These are phyloP conservation scores for Aspergillus sclerotiicarbonarius DNA, from an alignment of 495 filamentous ascomycete species.

Conservation along the genomic window DNA sequence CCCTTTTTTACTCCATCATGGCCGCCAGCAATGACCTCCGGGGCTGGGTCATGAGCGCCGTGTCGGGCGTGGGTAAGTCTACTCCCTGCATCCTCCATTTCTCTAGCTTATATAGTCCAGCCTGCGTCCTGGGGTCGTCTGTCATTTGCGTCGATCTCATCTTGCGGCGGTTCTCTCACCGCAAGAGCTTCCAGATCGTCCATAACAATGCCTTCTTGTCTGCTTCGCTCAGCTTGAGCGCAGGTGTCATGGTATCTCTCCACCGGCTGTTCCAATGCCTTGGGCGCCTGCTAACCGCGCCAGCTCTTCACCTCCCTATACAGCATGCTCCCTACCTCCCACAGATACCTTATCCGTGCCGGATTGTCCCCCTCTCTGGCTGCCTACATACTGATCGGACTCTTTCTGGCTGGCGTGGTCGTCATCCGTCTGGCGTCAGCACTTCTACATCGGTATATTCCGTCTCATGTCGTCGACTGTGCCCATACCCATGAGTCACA, in stretches of 20 bases:
- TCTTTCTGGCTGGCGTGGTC: conserved; percentile 78
- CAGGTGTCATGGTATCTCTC: conserved; percentile 90
- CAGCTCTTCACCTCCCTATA: conserved; percentile 93
- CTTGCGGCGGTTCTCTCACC: conserved; percentile 65
- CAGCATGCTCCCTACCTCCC: conserved; percentile 87
- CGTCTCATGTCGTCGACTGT: conserved; percentile 92
- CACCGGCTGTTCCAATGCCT: conserved; percentile 9
- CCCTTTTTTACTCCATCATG: conserved; percentile 27
- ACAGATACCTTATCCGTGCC: conserved; percentile 66
- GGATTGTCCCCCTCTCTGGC: conserved; percentile 64
- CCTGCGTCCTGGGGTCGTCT: conserved; percentile 75
- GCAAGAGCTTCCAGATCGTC: conserved; percentile 79
- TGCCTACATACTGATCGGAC: conserved; percentile 68
- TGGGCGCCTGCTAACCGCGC: conserved; percentile 10
- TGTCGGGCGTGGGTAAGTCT: conserved; percentile 74
- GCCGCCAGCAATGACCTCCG: conserved; percentile 74
- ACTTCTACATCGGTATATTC: conserved; percentile 77
- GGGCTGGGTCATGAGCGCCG: conserved; percentile 88
- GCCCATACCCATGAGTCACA: conserved; percentile 73
- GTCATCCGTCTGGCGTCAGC: conserved; percentile 80
- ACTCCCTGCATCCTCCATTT: conserved; percentile 2
- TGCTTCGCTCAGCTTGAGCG: conserved; percentile 84
- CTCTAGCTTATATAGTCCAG: conserved; percentile 41
- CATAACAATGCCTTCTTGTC: conserved; percentile 86
- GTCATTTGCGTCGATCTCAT: conserved; percentile 86